phyloP scores from a whole-genome alignment of 2,329 filamentous ascomycete genomes.

The Alternaria gansuensis region DNA sequence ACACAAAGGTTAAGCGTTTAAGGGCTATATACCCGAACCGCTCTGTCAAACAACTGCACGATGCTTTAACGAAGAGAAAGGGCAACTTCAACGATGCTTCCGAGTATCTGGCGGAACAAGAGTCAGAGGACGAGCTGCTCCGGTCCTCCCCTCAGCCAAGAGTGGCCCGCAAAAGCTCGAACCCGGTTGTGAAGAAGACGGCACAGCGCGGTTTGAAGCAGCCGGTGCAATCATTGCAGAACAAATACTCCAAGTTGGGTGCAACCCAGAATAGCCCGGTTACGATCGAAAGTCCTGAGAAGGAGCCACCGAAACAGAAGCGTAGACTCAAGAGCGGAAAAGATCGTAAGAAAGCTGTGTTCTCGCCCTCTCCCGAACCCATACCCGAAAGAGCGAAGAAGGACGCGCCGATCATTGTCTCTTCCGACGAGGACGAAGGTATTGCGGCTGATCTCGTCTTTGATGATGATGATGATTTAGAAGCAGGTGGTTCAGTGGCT shows the following conservation, averaged over 20 bases:
- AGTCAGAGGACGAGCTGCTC: constrained; percentile 49
- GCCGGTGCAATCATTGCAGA: constrained; percentile 64
- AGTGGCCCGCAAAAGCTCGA: constrained; percentile 25
- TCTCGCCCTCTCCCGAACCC: constrained; percentile 35
- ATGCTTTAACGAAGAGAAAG: constrained; percentile 60
- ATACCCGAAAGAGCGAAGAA: constrained; percentile 28
- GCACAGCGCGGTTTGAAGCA: constrained; percentile 65
- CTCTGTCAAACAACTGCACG: constrained; percentile 58
- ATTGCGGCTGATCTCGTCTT: constrained; percentile 48
- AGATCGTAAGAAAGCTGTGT: constrained; percentile 40
- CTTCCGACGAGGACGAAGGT: constrained; percentile 47
- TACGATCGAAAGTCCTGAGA: constrained; percentile 27
- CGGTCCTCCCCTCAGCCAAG: constrained; percentile 41
- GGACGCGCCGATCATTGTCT: constrained; percentile 28
- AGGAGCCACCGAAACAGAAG: constrained; percentile 41
- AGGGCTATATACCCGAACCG: constrained; percentile 58
- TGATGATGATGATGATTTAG: constrained; percentile 57
- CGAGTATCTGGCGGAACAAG: constrained; percentile 30
- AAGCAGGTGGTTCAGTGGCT: constrained; percentile 48
- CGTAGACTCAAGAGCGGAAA: constrained; percentile 60
- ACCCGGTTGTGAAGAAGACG: constrained; percentile 54
- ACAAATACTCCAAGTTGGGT: constrained; percentile 59
- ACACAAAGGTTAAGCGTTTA: constrained; percentile 64
- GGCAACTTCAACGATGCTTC: constrained; percentile 65
- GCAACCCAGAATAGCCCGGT: constrained; percentile 30